Evolutionary conservation across 2,329 filamentous ascomycete species (phyloP).

Genomic region (Diaporthe sp.): DNA sequence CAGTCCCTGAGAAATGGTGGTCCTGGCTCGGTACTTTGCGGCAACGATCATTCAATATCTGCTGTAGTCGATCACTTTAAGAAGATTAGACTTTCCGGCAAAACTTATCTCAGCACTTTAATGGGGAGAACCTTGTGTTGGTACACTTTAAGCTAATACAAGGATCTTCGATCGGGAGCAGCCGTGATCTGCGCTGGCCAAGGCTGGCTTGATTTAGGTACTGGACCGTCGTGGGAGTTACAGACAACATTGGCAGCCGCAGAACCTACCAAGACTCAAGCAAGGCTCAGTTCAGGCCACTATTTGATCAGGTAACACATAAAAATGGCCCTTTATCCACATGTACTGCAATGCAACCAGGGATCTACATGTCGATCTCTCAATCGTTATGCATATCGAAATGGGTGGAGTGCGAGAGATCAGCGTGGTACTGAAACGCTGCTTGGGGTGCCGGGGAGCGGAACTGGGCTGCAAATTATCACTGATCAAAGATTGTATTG

Average conservation of each 20-base stretch:
- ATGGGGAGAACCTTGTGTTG: not conserved
- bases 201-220: not conserved
- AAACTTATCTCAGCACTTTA: not conserved
- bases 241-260: not conserved
- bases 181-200: slow-evolving; percentile 18
- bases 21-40: not conserved
- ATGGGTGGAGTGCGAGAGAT: not conserved
- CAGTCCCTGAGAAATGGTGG: not conserved
- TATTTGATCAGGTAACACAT: not conserved
- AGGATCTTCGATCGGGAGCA: not conserved
- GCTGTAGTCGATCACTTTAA: not conserved
- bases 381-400: not conserved
- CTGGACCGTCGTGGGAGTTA: not conserved
- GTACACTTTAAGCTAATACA: not conserved
- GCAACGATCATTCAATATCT: too few relatives aligned
- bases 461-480: not conserved
- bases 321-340: not conserved
- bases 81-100: not conserved
- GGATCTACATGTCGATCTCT: not conserved
- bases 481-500: not conserved
- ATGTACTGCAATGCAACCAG: not conserved
- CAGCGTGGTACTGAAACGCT: not conserved
- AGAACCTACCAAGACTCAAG: not conserved
- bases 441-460: not conserved
- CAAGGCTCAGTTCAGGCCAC: not conserved